Evolutionary conservation across 2,329 filamentous ascomycete species (phyloP).

Genomic region (Sporothrix protearum): DNA sequence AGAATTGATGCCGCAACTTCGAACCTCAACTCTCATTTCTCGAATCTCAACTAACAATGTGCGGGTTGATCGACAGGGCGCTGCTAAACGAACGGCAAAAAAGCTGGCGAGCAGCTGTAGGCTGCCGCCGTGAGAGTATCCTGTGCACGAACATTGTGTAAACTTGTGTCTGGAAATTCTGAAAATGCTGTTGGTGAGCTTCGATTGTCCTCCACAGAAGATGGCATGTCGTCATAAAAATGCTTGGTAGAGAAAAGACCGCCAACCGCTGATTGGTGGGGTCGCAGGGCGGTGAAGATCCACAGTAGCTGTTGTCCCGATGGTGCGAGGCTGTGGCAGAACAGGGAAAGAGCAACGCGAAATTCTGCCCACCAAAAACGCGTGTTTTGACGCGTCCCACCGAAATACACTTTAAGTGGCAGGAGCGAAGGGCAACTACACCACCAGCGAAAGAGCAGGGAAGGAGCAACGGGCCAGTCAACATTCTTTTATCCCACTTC

Average conservation of each 20-base stretch:
- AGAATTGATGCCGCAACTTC: neutral
- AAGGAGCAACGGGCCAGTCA: neutral
- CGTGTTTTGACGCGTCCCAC: slow-evolving; percentile 26
- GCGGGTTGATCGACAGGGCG: slow-evolving; percentile 49
- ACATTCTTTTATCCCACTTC: neutral
- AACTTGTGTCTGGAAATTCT: neutral
- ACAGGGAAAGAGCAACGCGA: slow-evolving; percentile 4
- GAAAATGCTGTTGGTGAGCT: neutral
- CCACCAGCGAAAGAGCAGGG: neutral
- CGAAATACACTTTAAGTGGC: slow-evolving; percentile 17
- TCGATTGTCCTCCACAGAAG: neutral
- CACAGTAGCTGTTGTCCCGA: neutral
- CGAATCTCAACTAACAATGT: slow-evolving; percentile 50
- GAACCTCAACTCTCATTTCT: neutral
- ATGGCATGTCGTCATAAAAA: slow-evolving; percentile 23
- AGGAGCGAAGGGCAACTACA: neutral
- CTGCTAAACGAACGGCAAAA: slow-evolving; percentile 42
- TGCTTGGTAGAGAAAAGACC: neutral
- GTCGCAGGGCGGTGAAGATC: slow-evolving; percentile 23
- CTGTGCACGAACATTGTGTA: slow-evolving; percentile 30
- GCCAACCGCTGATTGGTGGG: slow-evolving; percentile 13
- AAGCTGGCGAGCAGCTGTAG: slow-evolving; percentile 27
- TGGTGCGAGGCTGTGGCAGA: neutral
- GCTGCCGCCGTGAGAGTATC: slow-evolving; percentile 29
- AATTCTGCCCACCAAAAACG: slow-evolving; percentile 26